Conservation (phyloP, 345 rosid genomes). For the Boechera stricta region DNA sequence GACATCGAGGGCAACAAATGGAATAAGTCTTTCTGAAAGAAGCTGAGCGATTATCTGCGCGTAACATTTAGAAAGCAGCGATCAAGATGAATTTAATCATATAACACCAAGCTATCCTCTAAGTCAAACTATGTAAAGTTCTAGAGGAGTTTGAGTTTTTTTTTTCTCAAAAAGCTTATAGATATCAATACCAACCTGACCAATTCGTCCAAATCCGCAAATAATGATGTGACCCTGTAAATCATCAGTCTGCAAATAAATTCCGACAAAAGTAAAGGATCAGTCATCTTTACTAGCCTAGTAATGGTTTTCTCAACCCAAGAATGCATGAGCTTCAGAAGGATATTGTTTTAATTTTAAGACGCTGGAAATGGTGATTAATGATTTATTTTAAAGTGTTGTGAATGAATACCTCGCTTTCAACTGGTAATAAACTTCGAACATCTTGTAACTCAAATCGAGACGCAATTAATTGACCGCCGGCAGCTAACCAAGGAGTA, state of each 20-base stretch:
- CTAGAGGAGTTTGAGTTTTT: neutral
- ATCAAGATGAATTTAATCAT: neutral
- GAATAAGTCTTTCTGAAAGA: conserved; percentile 96
- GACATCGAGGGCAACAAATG: conserved; percentile 97
- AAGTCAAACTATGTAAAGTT: neutral
- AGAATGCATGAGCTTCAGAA: conserved; percentile 29
- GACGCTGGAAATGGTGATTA: neutral
- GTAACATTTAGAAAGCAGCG: conserved; percentile 25
- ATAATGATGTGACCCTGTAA: conserved; percentile 96
- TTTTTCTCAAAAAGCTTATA: conserved; percentile 25
- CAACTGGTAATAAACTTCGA: conserved; percentile 92
- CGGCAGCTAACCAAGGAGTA: conserved; percentile 99
- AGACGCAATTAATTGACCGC: conserved; percentile 96
- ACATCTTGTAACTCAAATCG: conserved; percentile 98
- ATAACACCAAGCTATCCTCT: neutral
- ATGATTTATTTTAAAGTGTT: neutral
- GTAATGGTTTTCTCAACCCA: conserved; percentile 20
- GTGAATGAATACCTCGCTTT: conserved; percentile 74
- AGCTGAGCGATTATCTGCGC: conserved; percentile 97
- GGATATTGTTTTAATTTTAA: neutral
- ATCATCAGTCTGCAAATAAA: conserved; percentile 87
- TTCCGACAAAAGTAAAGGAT: conserved; percentile 22
- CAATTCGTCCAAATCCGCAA: conserved; percentile 98
- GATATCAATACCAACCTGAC: conserved; percentile 62
- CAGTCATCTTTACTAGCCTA: conserved; percentile 6